These are phyloP conservation scores for Penicillium sp. DNA, from an alignment of 2,329 filamentous ascomycete species.

Conservation along the genomic window DNA sequence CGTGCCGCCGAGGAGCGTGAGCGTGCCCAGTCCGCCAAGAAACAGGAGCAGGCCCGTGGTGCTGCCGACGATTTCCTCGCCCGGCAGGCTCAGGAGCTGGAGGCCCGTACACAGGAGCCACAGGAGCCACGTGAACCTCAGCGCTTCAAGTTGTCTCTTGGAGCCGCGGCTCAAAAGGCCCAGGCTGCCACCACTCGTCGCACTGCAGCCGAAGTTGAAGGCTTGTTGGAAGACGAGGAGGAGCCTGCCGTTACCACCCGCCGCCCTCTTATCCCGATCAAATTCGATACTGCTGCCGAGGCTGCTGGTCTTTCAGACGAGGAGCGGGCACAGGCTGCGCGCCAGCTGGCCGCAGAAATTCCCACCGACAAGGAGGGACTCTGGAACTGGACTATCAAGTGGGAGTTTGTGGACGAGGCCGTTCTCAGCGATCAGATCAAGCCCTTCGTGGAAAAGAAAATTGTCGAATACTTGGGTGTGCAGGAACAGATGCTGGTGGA, in stretches of 20 bases:
- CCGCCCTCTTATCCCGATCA: slow-evolving; percentile 77
- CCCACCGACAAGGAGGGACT: slow-evolving; percentile 81
- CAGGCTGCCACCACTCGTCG: slow-evolving; percentile 63
- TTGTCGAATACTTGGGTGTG: slow-evolving; percentile 92
- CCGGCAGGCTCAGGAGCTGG: slow-evolving; percentile 76
- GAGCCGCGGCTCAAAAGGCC: slow-evolving; percentile 78
- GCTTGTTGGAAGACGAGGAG: slow-evolving; percentile 92
- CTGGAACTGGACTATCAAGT: slow-evolving; percentile 91
- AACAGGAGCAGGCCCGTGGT: slow-evolving; percentile 75
- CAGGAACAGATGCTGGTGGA: slow-evolving; percentile 96
- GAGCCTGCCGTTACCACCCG: slow-evolving; percentile 69
- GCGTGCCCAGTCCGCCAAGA: slow-evolving; percentile 65
- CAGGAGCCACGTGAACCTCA: slow-evolving; percentile 58
- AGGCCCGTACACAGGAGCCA: slow-evolving; percentile 42
- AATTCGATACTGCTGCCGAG: slow-evolving; percentile 70
- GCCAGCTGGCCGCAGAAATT: slow-evolving; percentile 84
- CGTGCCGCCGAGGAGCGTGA: slow-evolving; percentile 77
- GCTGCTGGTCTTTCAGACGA: slow-evolving; percentile 76
- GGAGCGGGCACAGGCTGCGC: slow-evolving; percentile 78
- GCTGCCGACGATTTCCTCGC: slow-evolving; percentile 91
- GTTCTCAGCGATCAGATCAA: slow-evolving; percentile 82
- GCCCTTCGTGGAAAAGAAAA: slow-evolving; percentile 97
- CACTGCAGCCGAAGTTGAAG: slow-evolving; percentile 91
- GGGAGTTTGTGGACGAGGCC: slow-evolving; percentile 83
- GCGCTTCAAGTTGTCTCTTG: slow-evolving; percentile 89